Conservation (phyloP, 768 basidiomycete species). For the Trametes sanguinea region DNA sequence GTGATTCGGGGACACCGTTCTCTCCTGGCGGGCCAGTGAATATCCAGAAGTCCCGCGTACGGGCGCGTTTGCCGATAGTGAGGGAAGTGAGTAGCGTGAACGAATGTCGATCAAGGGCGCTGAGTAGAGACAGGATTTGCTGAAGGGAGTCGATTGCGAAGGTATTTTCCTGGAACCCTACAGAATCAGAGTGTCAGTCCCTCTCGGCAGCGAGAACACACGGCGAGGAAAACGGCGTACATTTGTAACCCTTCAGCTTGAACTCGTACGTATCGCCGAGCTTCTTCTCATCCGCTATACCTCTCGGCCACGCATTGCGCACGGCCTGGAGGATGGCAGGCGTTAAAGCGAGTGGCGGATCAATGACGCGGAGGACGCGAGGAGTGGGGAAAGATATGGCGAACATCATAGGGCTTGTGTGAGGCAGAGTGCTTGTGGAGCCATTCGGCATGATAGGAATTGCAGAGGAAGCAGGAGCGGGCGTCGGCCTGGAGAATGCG, state of each 20-base stretch:
- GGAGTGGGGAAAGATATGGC: constrained; percentile 73
- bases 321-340: constrained; percentile 83
- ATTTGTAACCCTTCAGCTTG: constrained; percentile 80
- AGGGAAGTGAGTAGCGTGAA: constrained; percentile 71
- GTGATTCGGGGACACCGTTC: constrained; percentile 36
- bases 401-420: constrained; percentile 45
- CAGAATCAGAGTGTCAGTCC: constrained; percentile 3
- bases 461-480: constrained; percentile 39
- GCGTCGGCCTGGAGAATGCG: constrained; percentile 60
- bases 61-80: constrained; percentile 69
- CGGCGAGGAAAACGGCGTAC: constrained; percentile 43
- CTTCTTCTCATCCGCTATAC: constrained; percentile 77
- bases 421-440: constrained; percentile 30
- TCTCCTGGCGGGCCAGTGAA: constrained; percentile 55
- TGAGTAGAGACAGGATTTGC: constrained; percentile 67
- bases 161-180: constrained; percentile 80
- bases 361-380: constrained; percentile 70
- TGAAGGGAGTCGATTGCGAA: constrained; percentile 73
- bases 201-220: constrained; percentile 15
- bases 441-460: constrained; percentile 42
- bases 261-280: constrained; percentile 76
- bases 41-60: constrained; percentile 78
- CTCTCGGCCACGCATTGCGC: constrained; percentile 75
- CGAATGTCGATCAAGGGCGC: constrained; percentile 65
- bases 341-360: constrained; percentile 74